Evolutionary conservation across 148 eudicot species (phyloP).

Genomic region (Oxyria digyna): DNA sequence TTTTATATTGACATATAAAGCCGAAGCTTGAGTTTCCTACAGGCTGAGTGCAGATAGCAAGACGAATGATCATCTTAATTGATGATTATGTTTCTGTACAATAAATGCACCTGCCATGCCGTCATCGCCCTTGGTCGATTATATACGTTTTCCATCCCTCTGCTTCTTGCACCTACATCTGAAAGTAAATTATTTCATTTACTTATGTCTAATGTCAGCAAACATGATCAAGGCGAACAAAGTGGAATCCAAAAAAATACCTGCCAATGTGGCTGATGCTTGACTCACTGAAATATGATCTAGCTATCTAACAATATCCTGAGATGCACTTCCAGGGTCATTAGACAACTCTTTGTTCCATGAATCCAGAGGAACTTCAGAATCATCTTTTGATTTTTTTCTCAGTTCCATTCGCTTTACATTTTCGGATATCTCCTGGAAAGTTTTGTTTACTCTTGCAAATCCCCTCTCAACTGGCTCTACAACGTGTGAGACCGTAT

Average conservation of each 20-base stretch:
- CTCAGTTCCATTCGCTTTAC: slow-evolving; percentile 55
- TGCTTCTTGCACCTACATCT: neutral
- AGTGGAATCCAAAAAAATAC: too few relatives aligned
- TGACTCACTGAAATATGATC: neutral
- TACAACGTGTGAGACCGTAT: slow-evolving; percentile 89
- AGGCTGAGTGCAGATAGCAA: neutral
- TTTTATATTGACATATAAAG: neutral
- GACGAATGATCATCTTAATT: neutral
- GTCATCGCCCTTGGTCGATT: neutral
- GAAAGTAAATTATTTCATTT: neutral
- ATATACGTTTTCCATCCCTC: neutral
- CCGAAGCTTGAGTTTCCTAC: neutral
- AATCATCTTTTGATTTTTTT: slow-evolving; percentile 74
- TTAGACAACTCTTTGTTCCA: slow-evolving; percentile 54
- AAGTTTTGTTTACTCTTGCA: slow-evolving; percentile 67
- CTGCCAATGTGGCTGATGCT: too few relatives aligned
- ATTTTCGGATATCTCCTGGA: slow-evolving; percentile 83
- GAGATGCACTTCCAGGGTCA: slow-evolving; percentile 30
- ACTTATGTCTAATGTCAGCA: neutral
- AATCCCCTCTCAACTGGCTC: slow-evolving; percentile 95
- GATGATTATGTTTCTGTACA: neutral
- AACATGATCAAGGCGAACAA: too few relatives aligned
- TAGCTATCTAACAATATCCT: slow-evolving; percentile 47
- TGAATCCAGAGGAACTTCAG: slow-evolving; percentile 59
- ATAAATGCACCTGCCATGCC: neutral